These are phyloP conservation scores for Omphalea diandra DNA, from an alignment of 441 rosid genomes.

Conservation along the genomic window DNA sequence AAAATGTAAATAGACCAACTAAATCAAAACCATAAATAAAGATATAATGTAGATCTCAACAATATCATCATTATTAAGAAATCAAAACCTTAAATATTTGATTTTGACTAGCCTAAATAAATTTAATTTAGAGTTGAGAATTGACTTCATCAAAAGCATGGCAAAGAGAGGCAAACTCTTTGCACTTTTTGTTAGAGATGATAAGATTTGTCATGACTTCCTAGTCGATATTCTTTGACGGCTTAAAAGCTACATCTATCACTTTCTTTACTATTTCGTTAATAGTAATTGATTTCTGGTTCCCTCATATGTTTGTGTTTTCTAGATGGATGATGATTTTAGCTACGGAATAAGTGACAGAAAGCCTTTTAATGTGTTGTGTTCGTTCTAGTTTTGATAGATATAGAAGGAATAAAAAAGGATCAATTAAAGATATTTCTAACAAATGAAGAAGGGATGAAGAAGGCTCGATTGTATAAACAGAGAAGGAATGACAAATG, in stretches of 20 bases:
- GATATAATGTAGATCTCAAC: not conserved
- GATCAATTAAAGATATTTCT: no score
- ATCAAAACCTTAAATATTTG: not conserved
- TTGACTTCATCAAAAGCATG: slow-evolving; percentile 96
- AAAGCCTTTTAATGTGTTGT: not conserved
- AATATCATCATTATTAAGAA: not conserved
- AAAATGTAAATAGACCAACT: no score
- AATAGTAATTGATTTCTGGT: not conserved
- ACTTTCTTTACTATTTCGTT: slow-evolving; percentile 28
- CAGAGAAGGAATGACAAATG: no score
- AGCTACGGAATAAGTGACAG: not conserved
- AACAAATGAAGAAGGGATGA: no score
- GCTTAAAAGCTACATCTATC: slow-evolving; percentile 38
- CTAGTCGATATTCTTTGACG: slow-evolving; percentile 85
- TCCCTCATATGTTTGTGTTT: not conserved
- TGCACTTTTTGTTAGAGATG: slow-evolving; percentile 90
- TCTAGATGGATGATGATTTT: not conserved
- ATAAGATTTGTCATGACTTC: slow-evolving; percentile 91
- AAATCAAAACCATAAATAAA: slow-evolving; percentile 4
- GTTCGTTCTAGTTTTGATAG: not conserved
- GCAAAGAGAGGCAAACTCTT: slow-evolving; percentile 87
- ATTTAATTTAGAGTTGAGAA: slow-evolving; percentile 81
- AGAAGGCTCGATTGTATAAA: no score
- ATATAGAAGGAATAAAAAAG: no score
- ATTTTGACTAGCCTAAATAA: slow-evolving; percentile 42